Base-by-base conservation (phyloP, 2,329 filamentous ascomycete genomes). In the Metarhizium anisopliae region DNA sequence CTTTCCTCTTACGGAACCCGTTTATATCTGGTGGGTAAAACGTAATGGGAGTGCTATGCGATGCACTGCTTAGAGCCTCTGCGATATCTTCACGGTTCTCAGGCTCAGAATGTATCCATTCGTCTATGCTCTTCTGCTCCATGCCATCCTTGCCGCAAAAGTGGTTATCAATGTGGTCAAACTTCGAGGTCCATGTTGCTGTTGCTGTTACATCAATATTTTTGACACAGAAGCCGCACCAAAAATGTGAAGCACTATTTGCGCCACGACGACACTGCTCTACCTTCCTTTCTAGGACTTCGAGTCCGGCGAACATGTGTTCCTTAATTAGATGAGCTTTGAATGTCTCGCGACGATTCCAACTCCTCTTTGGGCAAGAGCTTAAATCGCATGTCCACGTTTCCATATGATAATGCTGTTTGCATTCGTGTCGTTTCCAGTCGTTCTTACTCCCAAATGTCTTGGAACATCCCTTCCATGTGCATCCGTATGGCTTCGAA, bases 391-490 rank as follows among this genome's bases (percentile, higher is more conserved):
- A 96, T 35, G 81, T 82, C 84, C 88, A 96, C 51, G 79, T 78
- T 64, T 91, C 86, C 6, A 81, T 69, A 57, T 87, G 82, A 58
- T 81, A 83, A 67, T 96, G 91, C 64, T 93, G 87, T 16, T 81
- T 84, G 60, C 84, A 87, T 65, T 96, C 93, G 64, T 96, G 92
- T 1, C 92, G 83, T 67, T 95, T 95, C 92, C 84, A 96, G 69
- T 96, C 92, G 57, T 90, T 92, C 67, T 96, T 95, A 69, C 88
- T 92, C n/a, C 92, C 92, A 62, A 96, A 96, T 0, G 67, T 76
- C 65, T 90, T 91, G 51, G 72, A 69, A 64, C 92, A 96, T 35
- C 73, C 70, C 8, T 76, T 70, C 60, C 85, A 88, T 0, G 90
- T 95, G 69, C 92, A 96, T 13, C 84, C 85, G 59, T 93, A 96